phyloP scores from a whole-genome alignment of 2,329 filamentous ascomycete species.

The Venturia aucupariae region DNA sequence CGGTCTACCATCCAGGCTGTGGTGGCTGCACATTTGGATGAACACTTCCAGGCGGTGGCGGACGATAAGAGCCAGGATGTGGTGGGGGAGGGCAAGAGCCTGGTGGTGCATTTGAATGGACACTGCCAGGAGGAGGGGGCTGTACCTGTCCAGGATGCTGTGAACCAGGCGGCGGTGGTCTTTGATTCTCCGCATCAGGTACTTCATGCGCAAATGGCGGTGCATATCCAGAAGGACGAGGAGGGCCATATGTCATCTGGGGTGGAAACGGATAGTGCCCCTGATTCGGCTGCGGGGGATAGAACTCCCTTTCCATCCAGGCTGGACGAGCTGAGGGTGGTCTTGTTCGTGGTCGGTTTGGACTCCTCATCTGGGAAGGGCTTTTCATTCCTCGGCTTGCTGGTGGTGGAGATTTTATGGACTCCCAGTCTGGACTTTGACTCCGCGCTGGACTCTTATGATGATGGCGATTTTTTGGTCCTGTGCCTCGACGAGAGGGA shows the following conservation, averaged over 20 bases:
- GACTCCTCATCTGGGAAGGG: background rate
- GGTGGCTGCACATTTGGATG: background rate
- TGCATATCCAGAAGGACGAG: background rate
- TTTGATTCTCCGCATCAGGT: background rate
- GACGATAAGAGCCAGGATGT: conserved; percentile 5
- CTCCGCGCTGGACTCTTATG: background rate
- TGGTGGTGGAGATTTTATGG: background rate
- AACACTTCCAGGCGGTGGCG: background rate
- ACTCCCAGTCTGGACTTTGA: background rate
- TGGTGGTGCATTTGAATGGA: background rate
- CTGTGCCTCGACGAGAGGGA: background rate
- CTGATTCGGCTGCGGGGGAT: background rate
- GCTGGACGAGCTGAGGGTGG: background rate
- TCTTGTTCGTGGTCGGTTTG: background rate
- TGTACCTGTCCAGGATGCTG: background rate
- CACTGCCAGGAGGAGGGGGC: background rate
- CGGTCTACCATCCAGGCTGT: background rate
- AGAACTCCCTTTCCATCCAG: background rate
- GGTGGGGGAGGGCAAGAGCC: background rate
- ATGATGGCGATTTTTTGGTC: background rate
- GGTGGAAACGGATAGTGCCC: background rate
- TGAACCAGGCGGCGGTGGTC: background rate
- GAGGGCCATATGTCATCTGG: background rate
- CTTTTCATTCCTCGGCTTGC: background rate
- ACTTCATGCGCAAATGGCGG: background rate